Base-by-base conservation (phyloP, 1,284 basidiomycete species). In the Taiwanofungus camphoratus region DNA sequence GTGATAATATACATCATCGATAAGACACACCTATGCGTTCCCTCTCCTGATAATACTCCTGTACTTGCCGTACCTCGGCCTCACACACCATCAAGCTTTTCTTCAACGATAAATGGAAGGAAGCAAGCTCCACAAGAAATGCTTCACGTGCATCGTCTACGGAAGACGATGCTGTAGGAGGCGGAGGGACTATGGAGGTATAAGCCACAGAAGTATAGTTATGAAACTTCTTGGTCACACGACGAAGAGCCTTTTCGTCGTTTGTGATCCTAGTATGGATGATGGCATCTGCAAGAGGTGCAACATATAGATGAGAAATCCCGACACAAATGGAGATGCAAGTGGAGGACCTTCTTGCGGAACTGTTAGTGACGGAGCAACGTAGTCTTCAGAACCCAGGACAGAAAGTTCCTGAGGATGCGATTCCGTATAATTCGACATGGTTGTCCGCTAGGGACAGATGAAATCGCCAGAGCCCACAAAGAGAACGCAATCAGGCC, bases 261-360 rank as follows among this genome's bases (percentile, higher is more conserved):
- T 69, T 89, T 15, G 77, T 80, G 47, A 90, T 87, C 44, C 87
- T 76, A 2, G 81, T 73, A 56, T 84, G 79, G 41, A 88, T 84
- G 52, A 89, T 79, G 42, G 76, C 73, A 63, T 90, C 87, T 90
- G 51, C 44, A 18, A 46, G 41, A 39, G 44, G 21, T 19, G 51
- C 31, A 46, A 32, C 15, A 41, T 45, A 36, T n/a, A 42, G 37
- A 46, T 45, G 44, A 48, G 43, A 44, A 26, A 15, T 47, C 52
- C 52, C 59, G 42, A 55, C 16, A 46, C 54, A 37, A 38, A 44
- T 29, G 47, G 50, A 15, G 16, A 23, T 56, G 45, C 52, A 49
- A n/a, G n/a, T n/a, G n/a, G n/a, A n/a, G n/a, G 49, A 77, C 83
- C 83, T 76, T 87, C 83, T 67, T 87, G 81, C 51, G 86, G 82